These are phyloP conservation scores for Metarhizium album DNA, from an alignment of 2,329 filamentous ascomycete species.

Conservation along the genomic window DNA sequence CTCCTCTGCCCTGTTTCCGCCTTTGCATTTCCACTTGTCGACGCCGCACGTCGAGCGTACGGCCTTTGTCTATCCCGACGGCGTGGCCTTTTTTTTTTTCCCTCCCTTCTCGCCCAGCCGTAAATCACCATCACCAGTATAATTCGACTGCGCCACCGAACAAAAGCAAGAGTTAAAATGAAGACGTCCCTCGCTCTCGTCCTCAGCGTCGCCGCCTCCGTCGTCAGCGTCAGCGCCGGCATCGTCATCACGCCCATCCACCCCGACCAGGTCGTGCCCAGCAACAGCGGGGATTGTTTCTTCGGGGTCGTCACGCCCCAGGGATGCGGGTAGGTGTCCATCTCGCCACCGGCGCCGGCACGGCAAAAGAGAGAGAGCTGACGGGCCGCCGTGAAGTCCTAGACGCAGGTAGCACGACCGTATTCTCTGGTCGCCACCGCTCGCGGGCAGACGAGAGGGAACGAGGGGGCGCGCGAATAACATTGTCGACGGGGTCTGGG, in stretches of 20 bases:
- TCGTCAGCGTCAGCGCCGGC: slow-evolving; percentile 38
- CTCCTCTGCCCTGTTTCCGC: too few relatives aligned
- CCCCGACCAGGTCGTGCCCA: slow-evolving; percentile 39
- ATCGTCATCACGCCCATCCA: slow-evolving; percentile 45
- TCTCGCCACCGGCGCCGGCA: neutral
- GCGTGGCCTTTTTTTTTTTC: too few relatives aligned
- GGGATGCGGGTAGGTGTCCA: slow-evolving; percentile 46
- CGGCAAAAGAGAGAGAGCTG: neutral
- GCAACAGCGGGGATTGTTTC: slow-evolving; percentile 38
- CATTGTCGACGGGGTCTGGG: too few relatives aligned
- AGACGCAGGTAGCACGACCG: neutral
- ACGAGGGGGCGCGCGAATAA: neutral
- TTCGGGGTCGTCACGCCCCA: slow-evolving; percentile 45
- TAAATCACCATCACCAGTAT: neutral
- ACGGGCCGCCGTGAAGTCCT: neutral
- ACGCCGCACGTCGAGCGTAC: too few relatives aligned
- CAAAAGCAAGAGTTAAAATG: too few relatives aligned
- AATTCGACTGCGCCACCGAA: too few relatives aligned
- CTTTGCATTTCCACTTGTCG: too few relatives aligned
- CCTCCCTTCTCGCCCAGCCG: neutral
- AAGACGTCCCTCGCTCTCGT: slow-evolving; percentile 19
- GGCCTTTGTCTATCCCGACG: too few relatives aligned
- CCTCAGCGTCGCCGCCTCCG: slow-evolving; percentile 32
- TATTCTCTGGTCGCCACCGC: neutral
- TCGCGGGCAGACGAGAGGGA: neutral